Conservation (phyloP, 129 eudicot species). For the Rutidosis leptorrhynchoides region DNA sequence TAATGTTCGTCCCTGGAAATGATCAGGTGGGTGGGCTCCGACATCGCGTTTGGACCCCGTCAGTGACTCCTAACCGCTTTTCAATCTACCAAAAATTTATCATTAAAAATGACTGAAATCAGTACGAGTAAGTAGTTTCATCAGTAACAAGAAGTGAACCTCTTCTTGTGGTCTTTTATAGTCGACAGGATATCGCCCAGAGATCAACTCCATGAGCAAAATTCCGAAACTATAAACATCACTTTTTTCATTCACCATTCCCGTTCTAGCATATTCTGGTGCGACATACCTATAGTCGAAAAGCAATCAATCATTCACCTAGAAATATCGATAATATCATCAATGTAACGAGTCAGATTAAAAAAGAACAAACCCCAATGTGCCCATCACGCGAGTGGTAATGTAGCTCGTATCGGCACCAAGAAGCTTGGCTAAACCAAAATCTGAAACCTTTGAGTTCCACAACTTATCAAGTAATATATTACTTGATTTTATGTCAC, state of each 20-base stretch:
- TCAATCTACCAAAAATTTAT: too few relatives aligned
- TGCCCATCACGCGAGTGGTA: conserved; percentile 74
- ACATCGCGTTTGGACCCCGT: too few relatives aligned
- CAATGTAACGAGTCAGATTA: neutral
- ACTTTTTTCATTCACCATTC: conserved; percentile 66
- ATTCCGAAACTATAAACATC: conserved; percentile 71
- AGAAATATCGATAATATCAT: neutral
- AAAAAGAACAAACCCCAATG: conserved; percentile 47
- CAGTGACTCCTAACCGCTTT: too few relatives aligned
- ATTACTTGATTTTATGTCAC: conserved; percentile 68
- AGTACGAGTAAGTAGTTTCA: neutral
- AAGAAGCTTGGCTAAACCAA: conserved; percentile 73
- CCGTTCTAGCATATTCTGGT: conserved; percentile 72
- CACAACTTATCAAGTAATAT: conserved; percentile 63
- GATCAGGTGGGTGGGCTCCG: too few relatives aligned
- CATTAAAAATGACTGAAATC: neutral
- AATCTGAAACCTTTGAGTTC: conserved; percentile 71
- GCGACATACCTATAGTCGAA: conserved; percentile 65
- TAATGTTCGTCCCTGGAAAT: too few relatives aligned
- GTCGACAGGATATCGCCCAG: conserved; percentile 64
- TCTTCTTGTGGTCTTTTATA: conserved; percentile 53
- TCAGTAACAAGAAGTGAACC: conserved; percentile 32
- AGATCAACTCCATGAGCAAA: conserved; percentile 59
- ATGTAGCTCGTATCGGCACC: conserved; percentile 61
- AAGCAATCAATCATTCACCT: neutral